Evolutionary conservation across 2,329 filamentous ascomycete genomes (phyloP), one percentile per base, ranked within the genome.

Genomic region (Dryadomyces quercus-mongolicae): DNA sequence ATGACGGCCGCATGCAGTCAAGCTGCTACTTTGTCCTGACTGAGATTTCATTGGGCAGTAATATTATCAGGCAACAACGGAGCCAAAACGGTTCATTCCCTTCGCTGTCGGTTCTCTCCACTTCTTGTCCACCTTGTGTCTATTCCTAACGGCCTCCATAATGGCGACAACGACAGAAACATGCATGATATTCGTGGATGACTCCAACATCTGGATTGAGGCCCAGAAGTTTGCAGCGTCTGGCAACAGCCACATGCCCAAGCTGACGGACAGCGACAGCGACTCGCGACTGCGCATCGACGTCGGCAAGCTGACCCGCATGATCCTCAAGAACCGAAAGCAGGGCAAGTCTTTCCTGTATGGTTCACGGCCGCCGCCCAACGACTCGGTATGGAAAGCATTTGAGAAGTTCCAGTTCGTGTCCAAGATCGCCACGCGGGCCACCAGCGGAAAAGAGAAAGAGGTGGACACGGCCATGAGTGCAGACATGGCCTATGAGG

Each of bases 381-480:
- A 63, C 49, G 62, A 63, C 46, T 54, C 56, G 16, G 60, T 62
- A 18, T 64, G 60, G 62, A 49, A 59, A 0, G 52, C 56, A 25
- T 59, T 53, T 22, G n/a, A 59, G 45, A 56, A 49, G 51, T 50
- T 52, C 49, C 42, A 51, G 12, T 62, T 62, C 48, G 12, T 57
- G 43, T 45, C 55, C 49, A 58, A 60, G 45, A 60, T 62, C 49
- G 60, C 56, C 51, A 53, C 61, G 31, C 60, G 59, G 25, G 8
- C 25, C 34, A 49, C 48, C 52, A 13, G 54, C 22, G 52, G 54
- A 45, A 62, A 61, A 36, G 62, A 65, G 50, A 65, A 65, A 51
- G 55, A 64, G 48, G 62, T 65, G 9, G 62, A 65, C 45, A 63
- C 49, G 40, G 58, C 59, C 47, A 62, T 64, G 62, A 56, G 55